Conservation (phyloP, 2,329 filamentous ascomycete species). For the Acephala macrosclerotiorum region DNA sequence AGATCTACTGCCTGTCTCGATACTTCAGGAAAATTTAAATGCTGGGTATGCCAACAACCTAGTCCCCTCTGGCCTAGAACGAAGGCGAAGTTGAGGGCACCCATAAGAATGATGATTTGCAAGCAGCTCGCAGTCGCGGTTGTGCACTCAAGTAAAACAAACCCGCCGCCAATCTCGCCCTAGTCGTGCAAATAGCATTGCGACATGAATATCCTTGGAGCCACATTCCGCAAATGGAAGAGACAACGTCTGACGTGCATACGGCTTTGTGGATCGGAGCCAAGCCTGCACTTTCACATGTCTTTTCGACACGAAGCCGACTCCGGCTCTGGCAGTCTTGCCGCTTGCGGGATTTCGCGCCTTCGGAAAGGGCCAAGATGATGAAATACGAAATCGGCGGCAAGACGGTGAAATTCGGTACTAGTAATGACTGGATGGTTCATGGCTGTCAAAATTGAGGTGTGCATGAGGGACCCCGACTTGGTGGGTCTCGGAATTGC, state of each 20-base stretch:
- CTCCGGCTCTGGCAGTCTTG: neutral
- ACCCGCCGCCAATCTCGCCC: neutral
- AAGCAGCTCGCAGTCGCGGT: too few species aligned
- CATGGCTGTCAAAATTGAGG: neutral
- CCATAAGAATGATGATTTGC: too few species aligned
- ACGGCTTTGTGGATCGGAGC: neutral
- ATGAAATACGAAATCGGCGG: neutral
- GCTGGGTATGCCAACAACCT: too few species aligned
- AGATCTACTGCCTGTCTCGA: neutral
- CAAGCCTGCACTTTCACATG: neutral
- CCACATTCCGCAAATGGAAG: neutral
- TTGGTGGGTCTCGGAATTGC: neutral
- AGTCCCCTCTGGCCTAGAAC: too few species aligned
- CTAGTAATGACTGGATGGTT: neutral
- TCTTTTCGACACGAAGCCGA: neutral
- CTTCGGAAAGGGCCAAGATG: neutral
- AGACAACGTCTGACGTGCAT: neutral
- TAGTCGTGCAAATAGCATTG: neutral
- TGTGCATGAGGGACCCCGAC: neutral
- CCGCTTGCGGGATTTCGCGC: neutral
- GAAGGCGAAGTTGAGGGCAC: too few species aligned
- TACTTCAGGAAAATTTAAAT: neutral
- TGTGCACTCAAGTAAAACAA: neutral
- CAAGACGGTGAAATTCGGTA: neutral
- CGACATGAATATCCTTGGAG: neutral